These are phyloP conservation scores for Nectriaceae sp. DNA, from an alignment of 2,329 filamentous ascomycete species.

Conservation along the genomic window DNA sequence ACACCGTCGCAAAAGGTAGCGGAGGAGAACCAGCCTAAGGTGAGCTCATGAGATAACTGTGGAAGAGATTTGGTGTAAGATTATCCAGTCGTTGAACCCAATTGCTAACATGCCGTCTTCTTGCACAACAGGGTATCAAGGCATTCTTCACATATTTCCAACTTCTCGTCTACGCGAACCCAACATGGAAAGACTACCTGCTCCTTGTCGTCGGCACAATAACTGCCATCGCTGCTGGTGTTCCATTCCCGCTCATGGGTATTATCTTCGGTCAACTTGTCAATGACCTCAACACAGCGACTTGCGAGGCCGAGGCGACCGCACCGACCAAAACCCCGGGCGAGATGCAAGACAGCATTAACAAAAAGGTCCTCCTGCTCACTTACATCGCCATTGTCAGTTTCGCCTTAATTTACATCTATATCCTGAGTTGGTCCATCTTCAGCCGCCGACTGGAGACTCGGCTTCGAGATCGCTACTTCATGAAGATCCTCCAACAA, in stretches of 20 bases:
- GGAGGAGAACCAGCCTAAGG: constrained; percentile 14
- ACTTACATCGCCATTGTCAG: constrained; percentile 65
- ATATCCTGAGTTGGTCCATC: constrained; percentile 65
- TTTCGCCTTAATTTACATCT: constrained; percentile 64
- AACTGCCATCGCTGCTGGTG: constrained; percentile 57
- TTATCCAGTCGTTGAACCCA: neutral
- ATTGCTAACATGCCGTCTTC: constrained; percentile 7
- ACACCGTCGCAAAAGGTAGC: constrained; percentile 7
- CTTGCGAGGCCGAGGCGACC: constrained; percentile 44
- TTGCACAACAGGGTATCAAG: constrained; percentile 14
- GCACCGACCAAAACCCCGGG: constrained; percentile 24
- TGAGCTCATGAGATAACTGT: neutral
- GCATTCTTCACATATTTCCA: constrained; percentile 43
- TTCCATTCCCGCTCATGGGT: constrained; percentile 64
- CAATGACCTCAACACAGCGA: constrained; percentile 59
- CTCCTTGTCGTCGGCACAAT: constrained; percentile 44
- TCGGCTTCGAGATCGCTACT: constrained; percentile 61
- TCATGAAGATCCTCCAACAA: constrained; percentile 59
- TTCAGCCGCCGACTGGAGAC: constrained; percentile 64
- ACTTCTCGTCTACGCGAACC: constrained; percentile 47
- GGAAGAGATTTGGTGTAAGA: too few species aligned
- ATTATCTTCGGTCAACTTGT: constrained; percentile 66
- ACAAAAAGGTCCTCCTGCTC: constrained; percentile 60
- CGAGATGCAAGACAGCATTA: constrained; percentile 45
- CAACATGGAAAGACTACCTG: constrained; percentile 44